phyloP scores from a whole-genome alignment of 306 rosid genomes.

The Ammopiptanthus mongolicus region DNA sequence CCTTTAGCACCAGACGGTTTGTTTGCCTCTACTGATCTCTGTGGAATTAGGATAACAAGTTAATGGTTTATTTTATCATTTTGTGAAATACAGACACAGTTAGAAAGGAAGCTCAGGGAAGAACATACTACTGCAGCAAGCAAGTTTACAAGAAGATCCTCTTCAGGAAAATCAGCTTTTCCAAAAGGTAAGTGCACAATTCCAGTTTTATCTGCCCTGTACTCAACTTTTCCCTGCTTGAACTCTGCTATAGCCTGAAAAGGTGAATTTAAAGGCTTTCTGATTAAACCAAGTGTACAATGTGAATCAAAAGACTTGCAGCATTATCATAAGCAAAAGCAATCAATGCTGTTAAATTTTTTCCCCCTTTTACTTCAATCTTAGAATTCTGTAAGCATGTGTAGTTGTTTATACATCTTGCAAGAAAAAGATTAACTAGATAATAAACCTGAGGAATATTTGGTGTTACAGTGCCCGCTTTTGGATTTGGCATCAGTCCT shows the following conservation, averaged over 20 bases:
- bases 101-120: background rate
- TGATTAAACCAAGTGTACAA: background rate
- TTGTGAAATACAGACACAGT: slow-evolving; percentile 1
- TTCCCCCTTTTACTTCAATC: background rate
- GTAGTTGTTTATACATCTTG: background rate
- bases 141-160: slow-evolving; percentile 80
- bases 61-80: background rate
- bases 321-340: background rate
- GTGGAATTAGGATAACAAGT: slow-evolving; percentile 16
- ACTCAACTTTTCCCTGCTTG: slow-evolving; percentile 97
- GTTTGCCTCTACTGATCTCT: slow-evolving; percentile 89
- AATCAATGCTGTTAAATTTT: background rate
- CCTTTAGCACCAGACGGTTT: slow-evolving; percentile 96
- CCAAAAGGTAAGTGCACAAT: slow-evolving; percentile 95
- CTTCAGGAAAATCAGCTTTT: slow-evolving; percentile 78
- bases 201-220: slow-evolving; percentile 96
- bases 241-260: slow-evolving; percentile 93
- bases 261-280: background rate
- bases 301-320: background rate
- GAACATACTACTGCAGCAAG: slow-evolving; percentile 76
- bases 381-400: background rate
- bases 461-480: slow-evolving; percentile 97
- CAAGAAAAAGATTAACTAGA: background rate
- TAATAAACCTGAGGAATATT: slow-evolving; percentile 84
- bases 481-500: slow-evolving; percentile 99